Percentiles rank a stretch among this genome's conserved stretches.
Conservation (phyloP, 345 rosid species). For the Arabis hirsuta region DNA sequence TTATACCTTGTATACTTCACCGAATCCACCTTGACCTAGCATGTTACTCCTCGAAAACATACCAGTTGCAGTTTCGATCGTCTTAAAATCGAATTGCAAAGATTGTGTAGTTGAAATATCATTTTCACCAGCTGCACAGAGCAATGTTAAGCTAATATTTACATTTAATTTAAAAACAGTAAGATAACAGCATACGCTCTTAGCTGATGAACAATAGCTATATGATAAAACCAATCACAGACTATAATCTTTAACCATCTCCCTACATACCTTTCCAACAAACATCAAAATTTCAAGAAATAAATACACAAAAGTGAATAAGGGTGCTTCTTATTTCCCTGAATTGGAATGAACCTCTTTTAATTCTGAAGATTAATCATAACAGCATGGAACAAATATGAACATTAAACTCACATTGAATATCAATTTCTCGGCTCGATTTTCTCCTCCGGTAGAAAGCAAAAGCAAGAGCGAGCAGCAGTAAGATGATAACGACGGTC, state of each 20-base stretch:
- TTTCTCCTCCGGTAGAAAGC: slow-evolving; percentile 17
- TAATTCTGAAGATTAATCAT: background rate
- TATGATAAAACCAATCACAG: too few species aligned
- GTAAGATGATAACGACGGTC: background rate
- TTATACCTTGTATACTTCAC: slow-evolving; percentile 64
- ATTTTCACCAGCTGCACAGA: slow-evolving; percentile 46
- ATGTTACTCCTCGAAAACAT: slow-evolving; percentile 53
- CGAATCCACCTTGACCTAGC: slow-evolving; percentile 72
- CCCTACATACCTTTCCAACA: too few species aligned
- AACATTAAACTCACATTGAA: slow-evolving; percentile 28
- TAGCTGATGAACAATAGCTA: too few species aligned
- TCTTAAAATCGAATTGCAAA: slow-evolving; percentile 48
- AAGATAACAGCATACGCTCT: too few species aligned
- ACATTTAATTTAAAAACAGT: background rate
- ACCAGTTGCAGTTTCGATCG: slow-evolving; percentile 52
- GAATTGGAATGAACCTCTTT: too few species aligned
- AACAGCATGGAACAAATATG: slow-evolving; percentile 13
- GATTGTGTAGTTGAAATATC: slow-evolving; percentile 48
- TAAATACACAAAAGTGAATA: too few species aligned
- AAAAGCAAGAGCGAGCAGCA: slow-evolving; percentile 26
- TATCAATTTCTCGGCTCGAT: slow-evolving; percentile 21
- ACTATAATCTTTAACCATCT: too few species aligned
- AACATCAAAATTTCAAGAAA: too few species aligned
- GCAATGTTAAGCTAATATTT: background rate
- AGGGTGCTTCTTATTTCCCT: too few species aligned